Base-by-base conservation (phyloP, 2,329 filamentous ascomycete species). In the Aspergillus candidus region DNA sequence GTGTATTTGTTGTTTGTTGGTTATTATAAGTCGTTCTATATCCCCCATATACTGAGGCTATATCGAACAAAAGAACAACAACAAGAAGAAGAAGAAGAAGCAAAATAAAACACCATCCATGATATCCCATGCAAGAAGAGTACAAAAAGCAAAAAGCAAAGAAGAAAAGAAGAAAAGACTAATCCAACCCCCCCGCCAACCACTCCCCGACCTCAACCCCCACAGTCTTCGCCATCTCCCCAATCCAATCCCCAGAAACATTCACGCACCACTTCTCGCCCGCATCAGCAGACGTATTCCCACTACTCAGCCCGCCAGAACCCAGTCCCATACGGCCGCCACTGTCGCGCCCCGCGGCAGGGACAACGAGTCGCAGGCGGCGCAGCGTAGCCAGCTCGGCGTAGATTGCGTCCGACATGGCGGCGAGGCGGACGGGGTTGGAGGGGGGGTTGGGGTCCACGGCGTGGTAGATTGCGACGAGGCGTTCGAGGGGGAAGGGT, bases 231-330 rank as follows among this genome's bases (percentile, higher is more conserved):
- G 68, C 70, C 57, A 72, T 52, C 32, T 68, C 67, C 4, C 66
- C 69, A 36, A 73, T 67, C 69, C 69, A 72, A 38, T 72, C 69
- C 5, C 68, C 68, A 15, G 65, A 68, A 6, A 73, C 67, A 58
- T 72, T 72, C 11, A 72, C 66, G 44, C 65, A 67, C 72, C 72
- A 75, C 41, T 72, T 74, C 49, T 71, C 71, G 4, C 63, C 66
- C 3, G 60, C 63, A 50, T 69, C 68, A 13, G 65, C 61, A 17
- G 58, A 62, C 3, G 62, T 67, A 43, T 62, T 65, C 10, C 60
- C 63, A 40, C 56, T 63, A 13, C 57, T 54, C 22, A 58, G 55
- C n/a, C 57, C 61, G 5, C 54, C 50, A 8, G 51, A 49, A 10
- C 53, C 55, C 13, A 39, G 40, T n/a, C 45, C 55, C 50, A 50